Evolutionary conservation across 352 stramenopile species (phyloP), one percentile per base, ranked within the genome.

Genomic region (Phytophthora pinifolia): DNA sequence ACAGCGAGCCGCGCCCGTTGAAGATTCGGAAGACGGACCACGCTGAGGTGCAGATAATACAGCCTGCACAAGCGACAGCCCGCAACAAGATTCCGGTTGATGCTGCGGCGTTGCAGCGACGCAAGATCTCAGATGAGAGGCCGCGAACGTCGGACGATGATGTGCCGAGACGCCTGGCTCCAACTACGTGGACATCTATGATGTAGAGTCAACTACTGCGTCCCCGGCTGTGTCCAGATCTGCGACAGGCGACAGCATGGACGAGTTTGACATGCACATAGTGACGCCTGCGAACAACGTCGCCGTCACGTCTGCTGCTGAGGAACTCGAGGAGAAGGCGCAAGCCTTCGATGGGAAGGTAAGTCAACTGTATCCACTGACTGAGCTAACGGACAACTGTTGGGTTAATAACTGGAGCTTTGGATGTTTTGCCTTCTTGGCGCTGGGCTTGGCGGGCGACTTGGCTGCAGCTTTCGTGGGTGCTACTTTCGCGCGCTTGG

Each of bases 401-500:
- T 55, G 47, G 36, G 47, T 46, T 32, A n/a, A n/a, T n/a, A n/a
- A n/a, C n/a, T n/a, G n/a, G n/a, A n/a, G n/a, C n/a, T n/a, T n/a
- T n/a, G n/a, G n/a, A n/a, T n/a, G n/a, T n/a, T n/a, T n/a, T n/a
- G n/a, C 20, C 20, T 25, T 25, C 20, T 25, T 25, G 20, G 32
- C 27, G 2, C 20, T 52, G 27, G 33, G 17, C 13, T 55, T 57
- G 14, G 30, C 20, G 27, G 38, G 15, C 2, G 49, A 36, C 10
- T 47, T 76, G 12, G 41, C 14, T 9, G 39, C 15, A 4, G 48
- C 9, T 22, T 61, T 70, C 35, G 51, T 70, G 25, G 53, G 54
- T 1, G 58, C 49, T 18, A 60, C 48, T 14, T 46, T 50, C 38
- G 60, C 30, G 33, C 73, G 68, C 47, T 72, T 73, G 12, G 52